Conservation (phyloP, 495 filamentous ascomycete species). For the Neurospora sp. region DNA sequence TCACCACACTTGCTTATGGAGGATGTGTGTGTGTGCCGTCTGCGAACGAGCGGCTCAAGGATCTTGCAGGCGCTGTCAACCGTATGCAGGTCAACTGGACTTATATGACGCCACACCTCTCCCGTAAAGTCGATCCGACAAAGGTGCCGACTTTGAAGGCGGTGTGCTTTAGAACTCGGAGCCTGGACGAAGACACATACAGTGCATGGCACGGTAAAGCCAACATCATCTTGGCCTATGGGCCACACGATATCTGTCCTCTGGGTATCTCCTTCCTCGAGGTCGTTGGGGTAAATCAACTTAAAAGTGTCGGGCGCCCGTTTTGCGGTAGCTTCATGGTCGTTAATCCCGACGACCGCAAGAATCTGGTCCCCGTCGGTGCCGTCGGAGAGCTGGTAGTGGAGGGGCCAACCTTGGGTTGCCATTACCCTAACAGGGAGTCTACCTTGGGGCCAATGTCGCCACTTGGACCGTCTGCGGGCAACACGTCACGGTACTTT, state of each 20-base stretch:
- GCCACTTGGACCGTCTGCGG: slow-evolving; percentile 8
- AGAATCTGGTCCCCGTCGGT: slow-evolving; percentile 35
- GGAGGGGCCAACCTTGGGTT: slow-evolving; percentile 34
- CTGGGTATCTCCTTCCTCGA: slow-evolving; percentile 37
- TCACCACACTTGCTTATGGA: slow-evolving; percentile 50
- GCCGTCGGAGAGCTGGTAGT: slow-evolving; percentile 39
- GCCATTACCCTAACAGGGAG: slow-evolving; percentile 22
- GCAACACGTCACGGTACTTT: slow-evolving; percentile 19
- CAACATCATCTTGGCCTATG: slow-evolving; percentile 36
- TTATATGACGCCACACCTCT: slow-evolving; percentile 36
- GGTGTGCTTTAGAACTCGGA: slow-evolving; percentile 35
- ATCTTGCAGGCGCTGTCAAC: slow-evolving; percentile 29
- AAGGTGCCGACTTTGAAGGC: slow-evolving; percentile 27
- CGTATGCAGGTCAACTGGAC: slow-evolving; percentile 40
- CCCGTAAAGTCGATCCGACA: slow-evolving; percentile 31
- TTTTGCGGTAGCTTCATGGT: slow-evolving; percentile 35
- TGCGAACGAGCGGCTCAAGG: slow-evolving; percentile 25
- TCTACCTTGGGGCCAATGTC: slow-evolving; percentile 17
- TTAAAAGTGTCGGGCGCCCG: slow-evolving; percentile 31
- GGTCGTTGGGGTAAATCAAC: slow-evolving; percentile 22
- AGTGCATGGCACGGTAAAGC: slow-evolving; percentile 32
- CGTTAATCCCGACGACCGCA: slow-evolving; percentile 38
- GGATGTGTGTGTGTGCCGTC: slow-evolving; percentile 42
- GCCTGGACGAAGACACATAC: slow-evolving; percentile 33
- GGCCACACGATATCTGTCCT: slow-evolving; percentile 33